Evolutionary conservation across 2,329 filamentous ascomycete genomes (phyloP).

Genomic region (Paraphoma sp.): DNA sequence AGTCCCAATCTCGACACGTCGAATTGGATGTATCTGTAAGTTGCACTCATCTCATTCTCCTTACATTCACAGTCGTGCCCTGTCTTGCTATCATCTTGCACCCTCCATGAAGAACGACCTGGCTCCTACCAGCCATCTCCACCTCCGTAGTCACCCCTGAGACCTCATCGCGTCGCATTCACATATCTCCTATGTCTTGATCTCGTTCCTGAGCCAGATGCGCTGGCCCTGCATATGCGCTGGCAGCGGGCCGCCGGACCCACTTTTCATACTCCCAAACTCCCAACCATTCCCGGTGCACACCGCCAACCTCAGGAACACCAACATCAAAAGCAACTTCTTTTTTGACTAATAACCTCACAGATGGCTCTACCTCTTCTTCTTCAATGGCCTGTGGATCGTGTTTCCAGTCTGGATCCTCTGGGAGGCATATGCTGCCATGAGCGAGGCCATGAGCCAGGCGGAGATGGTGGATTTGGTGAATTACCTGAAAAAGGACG

Average conservation of each 20-base stretch:
- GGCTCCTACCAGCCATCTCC: background rate
- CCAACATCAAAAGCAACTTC: background rate
- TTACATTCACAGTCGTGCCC: background rate
- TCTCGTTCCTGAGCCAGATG: slow-evolving; percentile 11
- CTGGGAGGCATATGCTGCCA: slow-evolving; percentile 57
- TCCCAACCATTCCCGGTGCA: background rate
- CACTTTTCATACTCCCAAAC: slow-evolving; percentile 17
- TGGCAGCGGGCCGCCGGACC: slow-evolving; percentile 19
- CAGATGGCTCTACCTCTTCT: slow-evolving; percentile 66
- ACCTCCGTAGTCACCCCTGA: too few relatives aligned
- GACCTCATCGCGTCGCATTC: background rate
- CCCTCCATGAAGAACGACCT: background rate
- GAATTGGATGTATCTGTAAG: slow-evolving; percentile 65
- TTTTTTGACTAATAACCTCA: background rate
- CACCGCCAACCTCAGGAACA: slow-evolving; percentile 2
- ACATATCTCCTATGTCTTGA: background rate
- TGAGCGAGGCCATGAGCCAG: slow-evolving; percentile 47
- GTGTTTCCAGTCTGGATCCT: slow-evolving; percentile 65
- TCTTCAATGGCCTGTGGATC: slow-evolving; percentile 71
- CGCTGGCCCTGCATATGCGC: slow-evolving; percentile 24
- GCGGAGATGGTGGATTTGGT: slow-evolving; percentile 48
- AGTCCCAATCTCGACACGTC: slow-evolving; percentile 63
- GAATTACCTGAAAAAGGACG: slow-evolving; percentile 47
- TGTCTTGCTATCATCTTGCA: background rate
- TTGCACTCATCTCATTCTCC: slow-evolving; percentile 8